Percentiles rank a stretch among this genome's conserved stretches.
Evolutionary conservation across 2,329 filamentous ascomycete species (phyloP).

Genomic region (Beauveria pseudobassiana): DNA sequence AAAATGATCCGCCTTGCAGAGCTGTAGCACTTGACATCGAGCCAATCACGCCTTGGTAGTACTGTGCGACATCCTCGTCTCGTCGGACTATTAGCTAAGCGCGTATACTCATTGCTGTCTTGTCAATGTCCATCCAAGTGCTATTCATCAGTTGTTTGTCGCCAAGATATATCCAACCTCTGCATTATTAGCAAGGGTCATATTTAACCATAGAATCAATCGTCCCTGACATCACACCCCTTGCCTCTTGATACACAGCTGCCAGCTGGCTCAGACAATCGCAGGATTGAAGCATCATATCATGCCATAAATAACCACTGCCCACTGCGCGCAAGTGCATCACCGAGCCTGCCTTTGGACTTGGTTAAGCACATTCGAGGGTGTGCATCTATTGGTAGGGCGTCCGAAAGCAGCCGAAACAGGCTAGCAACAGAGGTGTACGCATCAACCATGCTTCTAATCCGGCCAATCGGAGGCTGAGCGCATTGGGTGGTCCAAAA

Average conservation of each 20-base stretch:
- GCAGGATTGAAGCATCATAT: no score
- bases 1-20: background rate
- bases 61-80: background rate
- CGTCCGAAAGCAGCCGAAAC: background rate
- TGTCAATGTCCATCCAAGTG: background rate
- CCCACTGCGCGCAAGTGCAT: no score
- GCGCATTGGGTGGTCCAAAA: constrained; percentile 20
- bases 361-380: no score
- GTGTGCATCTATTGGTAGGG: no score
- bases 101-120: background rate
- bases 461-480: constrained; percentile 27
- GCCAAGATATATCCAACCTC: no score
- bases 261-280: no score
- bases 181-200: no score
- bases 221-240: no score
- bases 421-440: background rate
- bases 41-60: background rate
- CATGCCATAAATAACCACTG: no score
- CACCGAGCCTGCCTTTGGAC: no score
- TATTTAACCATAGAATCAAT: no score
- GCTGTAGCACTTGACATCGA: background rate
- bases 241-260: no score
- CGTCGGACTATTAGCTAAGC: background rate
- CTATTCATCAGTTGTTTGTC: background rate
- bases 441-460: constrained; percentile 15